Evolutionary conservation across 257 asterid genomes (phyloP), one percentile per base, ranked within the genome.

Genomic region (Oldenlandia corymbosa): DNA sequence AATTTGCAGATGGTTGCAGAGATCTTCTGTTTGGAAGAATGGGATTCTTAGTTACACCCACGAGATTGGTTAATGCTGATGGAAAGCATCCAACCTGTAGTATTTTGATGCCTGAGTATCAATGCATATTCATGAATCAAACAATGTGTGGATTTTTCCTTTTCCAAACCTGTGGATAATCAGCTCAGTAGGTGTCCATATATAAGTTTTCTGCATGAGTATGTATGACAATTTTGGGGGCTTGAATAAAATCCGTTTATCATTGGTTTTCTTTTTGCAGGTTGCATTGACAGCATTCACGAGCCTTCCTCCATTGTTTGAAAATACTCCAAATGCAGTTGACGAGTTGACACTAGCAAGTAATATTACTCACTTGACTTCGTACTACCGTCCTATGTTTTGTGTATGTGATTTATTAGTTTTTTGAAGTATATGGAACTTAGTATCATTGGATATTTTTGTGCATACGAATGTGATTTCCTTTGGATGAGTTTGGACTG

Each of bases 241-340:
- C 34, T 53, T 4, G 5, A 6, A 14, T 48, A 21, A 14, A 48
- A 47, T 42, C 45, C 41, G 17, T 18, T 43, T 49, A 10, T 49
- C 1, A 48, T 68, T 7, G 50, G 24, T 57, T 71, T 53, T 28
- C n/a, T n/a, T 48, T 57, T 54, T 69, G 63, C 77, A 81, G 87
- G 87, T 81, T 55, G 36, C 51, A 21, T 64, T 82, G 69, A 82
- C 81, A 0, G 71, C 34, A 68, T 77, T 79, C 51, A 82, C 23
- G 27, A 82, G 87, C 58, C 77, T 82, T n/a, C 88, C 88, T 48
- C 88, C 88, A 1, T 57, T 82, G 31, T 82, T 82, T 60, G 79
- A 77, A 70, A 74, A 74, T 50, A 76, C 81, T 0, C 67, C 79
- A 21, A 76, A 74, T 74, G 80, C 83, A 13, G 34, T 67, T 65